Evolutionary conservation across 495 filamentous ascomycete genomes (phyloP), one percentile per base, ranked within the genome.

Genomic region (Tuber microsphaerosporum): DNA sequence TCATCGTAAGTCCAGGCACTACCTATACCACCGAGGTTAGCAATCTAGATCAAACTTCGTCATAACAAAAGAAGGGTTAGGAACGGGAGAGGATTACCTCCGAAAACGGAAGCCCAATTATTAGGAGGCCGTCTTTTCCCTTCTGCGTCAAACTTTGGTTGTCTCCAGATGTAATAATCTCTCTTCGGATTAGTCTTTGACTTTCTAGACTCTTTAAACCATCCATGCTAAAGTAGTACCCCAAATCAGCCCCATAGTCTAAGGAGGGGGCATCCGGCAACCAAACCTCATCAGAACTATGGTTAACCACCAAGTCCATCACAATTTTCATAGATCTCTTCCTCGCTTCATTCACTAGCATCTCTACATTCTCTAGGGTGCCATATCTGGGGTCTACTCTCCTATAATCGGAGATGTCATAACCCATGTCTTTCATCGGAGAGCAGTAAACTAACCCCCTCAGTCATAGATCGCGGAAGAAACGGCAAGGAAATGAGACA

Each of bases 151-250:
- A 88, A 88, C 61, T 85, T 86, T 0, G 89, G 84, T 17, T 87
- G 86, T 78, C 87, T 89, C 91, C 91, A 93, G 77, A 93, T 88
- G 79, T 93, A 93, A 88, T 89, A 93, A 81, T 92, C 87, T 1
- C 89, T 85, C 81, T 91, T 92, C 56, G 88, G 83, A 75, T 86
- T 90, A 71, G 87, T 84, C 76, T 86, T 90, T 31, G 88, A 89
- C 26, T 86, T 87, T 69, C 89, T 85, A 10, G 90, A 91, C 73
- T 92, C 87, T 77, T 88, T 85, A 83, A 94, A 94, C 91, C 92
- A 93, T 43, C 86, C 86, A 78, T 92, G 90, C 84, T 92, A 70
- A 65, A 20, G 42, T 41, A 44, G 44, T 6, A 39, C 41, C 65
- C 31, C 71, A 42, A 39, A 70, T 72, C 69, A n/a, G 43, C n/a